phyloP scores from a whole-genome alignment of 192 early-diverging fungal species.

The Coemansia reversa region DNA sequence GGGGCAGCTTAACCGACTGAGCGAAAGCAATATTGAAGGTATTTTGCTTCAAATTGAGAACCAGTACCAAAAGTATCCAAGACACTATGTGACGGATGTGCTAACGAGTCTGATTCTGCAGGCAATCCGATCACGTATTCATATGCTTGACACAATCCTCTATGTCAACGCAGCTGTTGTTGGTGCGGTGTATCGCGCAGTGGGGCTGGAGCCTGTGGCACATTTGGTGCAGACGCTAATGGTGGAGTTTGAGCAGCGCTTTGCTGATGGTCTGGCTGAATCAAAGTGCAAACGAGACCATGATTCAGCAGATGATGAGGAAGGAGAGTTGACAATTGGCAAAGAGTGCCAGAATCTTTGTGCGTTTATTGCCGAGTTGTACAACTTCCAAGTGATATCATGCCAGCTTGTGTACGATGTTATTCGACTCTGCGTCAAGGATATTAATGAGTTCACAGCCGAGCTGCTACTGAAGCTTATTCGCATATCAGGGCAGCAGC shows the following conservation, averaged over 20 bases:
- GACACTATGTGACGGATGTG: conserved; percentile 79
- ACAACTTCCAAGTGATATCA: conserved; percentile 87
- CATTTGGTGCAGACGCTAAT: conserved; percentile 74
- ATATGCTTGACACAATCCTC: conserved; percentile 89
- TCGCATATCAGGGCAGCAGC: conserved; percentile 71
- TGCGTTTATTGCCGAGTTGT: conserved; percentile 77
- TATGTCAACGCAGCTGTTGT: conserved; percentile 87
- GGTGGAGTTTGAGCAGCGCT: conserved; percentile 67
- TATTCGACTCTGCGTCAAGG: conserved; percentile 65
- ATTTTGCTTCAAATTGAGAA: conserved; percentile 81
- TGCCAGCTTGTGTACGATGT: conserved; percentile 88
- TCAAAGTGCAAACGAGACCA: conserved; percentile 19
- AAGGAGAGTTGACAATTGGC: conserved; percentile 45
- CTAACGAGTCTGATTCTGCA: conserved; percentile 74
- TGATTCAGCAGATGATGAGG: conserved; percentile 45
- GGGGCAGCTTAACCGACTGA: conserved; percentile 85
- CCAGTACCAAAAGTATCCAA: conserved; percentile 62
- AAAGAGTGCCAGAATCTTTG: conserved; percentile 81
- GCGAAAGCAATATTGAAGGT: conserved; percentile 87
- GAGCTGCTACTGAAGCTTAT: conserved; percentile 82
- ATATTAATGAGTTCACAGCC: conserved; percentile 80
- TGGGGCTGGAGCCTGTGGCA: conserved; percentile 87
- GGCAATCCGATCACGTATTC: conserved; percentile 77
- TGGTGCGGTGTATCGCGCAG: conserved; percentile 70
- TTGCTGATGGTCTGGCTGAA: conserved; percentile 38